These are phyloP conservation scores for Coniochaeta hoffmannii DNA, from an alignment of 2,329 filamentous ascomycete species.

Conservation along the genomic window DNA sequence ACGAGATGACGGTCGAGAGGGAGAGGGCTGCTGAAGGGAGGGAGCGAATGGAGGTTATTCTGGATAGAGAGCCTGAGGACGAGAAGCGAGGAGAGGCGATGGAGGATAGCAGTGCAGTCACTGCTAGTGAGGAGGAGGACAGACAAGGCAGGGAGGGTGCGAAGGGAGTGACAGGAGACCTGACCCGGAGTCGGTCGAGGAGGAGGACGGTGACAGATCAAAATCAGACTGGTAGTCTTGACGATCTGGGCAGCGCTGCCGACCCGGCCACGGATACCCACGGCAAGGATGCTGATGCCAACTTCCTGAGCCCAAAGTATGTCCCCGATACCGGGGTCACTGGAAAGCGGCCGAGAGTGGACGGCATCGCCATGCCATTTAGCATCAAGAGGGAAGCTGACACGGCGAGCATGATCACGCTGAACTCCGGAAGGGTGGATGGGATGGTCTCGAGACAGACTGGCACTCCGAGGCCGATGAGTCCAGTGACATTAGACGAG, in stretches of 20 bases:
- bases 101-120: background rate
- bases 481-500: slow-evolving; percentile 10
- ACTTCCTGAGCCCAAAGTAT: slow-evolving; percentile 35
- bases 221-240: slow-evolving; percentile 1
- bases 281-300: slow-evolving; percentile 6
- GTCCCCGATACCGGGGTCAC: slow-evolving; percentile 41
- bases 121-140: background rate
- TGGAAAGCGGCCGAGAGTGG: slow-evolving; percentile 58
- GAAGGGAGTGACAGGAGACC: background rate
- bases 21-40: slow-evolving; percentile 40
- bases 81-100: background rate
- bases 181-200: background rate
- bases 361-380: slow-evolving; percentile 67
- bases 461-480: slow-evolving; percentile 25
- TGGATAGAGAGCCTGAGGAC: slow-evolving; percentile 17
- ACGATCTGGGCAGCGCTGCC: background rate
- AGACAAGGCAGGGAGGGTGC: background rate
- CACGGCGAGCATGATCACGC: slow-evolving; percentile 64
- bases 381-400: slow-evolving; percentile 56
- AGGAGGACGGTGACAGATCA: background rate
- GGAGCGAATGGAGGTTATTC: slow-evolving; percentile 11
- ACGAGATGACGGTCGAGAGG: slow-evolving; percentile 61
- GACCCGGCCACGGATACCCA: slow-evolving; percentile 6
- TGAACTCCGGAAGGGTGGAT: slow-evolving; percentile 33
- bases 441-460: slow-evolving; percentile 19